Evolutionary conservation across 148 eudicot species (phyloP), one percentile per base, ranked within the genome.

Genomic region (Suaeda aralocaspica): DNA sequence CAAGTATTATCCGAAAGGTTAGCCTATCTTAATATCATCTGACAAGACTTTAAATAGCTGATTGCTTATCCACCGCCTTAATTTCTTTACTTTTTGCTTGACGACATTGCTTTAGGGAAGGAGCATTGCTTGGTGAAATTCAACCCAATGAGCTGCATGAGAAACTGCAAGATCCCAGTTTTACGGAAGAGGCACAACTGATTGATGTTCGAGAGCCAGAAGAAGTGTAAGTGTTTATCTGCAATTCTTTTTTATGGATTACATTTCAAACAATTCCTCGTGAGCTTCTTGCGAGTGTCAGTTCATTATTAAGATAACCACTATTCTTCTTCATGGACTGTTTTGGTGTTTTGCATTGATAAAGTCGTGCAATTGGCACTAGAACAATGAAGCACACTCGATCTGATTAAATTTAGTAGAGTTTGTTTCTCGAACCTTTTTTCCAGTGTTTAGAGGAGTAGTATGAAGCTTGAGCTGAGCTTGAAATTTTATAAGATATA

Each of bases 141-240:
- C 86, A 87, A 69, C 87, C 89, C n/a, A 79, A 50, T 72, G 92
- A 93, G 66, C 85, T 90, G 64, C 67, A 63, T 41, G 50, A 42
- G 50, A 63, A 50, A 24, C 9, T 39, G 31, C 67, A 41, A 41
- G 67, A 63, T 63, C 50, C 48, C 95, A 71, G 67, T 72, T 91
- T 88, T 61, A 31, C 77, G 67, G 88, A 87, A 79, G 92, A 82
- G 75, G 92, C 81, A 63, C 98, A 90, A 70, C 66, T 93, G 78
- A 93, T 93, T 68, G 98, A 93, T 84, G 97, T 93, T 67, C 84
- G 96, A 81, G 98, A 93, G 79, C 98, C 96, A 8, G 85, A 88
- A 34, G 98, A 93, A 90, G 87, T 93, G 96, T 93, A 93, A 65
- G 89, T 66, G 13, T 49, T 49, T 24, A 19, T 66, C 59, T 69